Percentiles rank a stretch among this genome's conserved stretches.
phyloP scores from a whole-genome alignment of 768 basidiomycete species.

The Mrakia gelida region DNA sequence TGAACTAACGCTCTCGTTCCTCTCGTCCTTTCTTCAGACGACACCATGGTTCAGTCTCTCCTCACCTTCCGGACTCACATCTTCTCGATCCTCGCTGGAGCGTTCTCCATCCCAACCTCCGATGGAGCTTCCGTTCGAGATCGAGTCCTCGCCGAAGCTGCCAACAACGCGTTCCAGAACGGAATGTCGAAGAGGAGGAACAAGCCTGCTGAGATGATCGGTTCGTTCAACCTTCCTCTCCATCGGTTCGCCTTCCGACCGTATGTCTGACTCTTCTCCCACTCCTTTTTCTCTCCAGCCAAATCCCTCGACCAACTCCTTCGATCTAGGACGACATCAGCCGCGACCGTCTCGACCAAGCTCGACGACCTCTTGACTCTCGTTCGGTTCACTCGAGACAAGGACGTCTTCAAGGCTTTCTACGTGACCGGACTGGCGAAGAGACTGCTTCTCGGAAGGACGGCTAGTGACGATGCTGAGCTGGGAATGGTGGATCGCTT shows the following conservation, averaged over 20 bases:
- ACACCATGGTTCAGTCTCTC: constrained; percentile 25
- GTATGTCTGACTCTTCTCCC: too few species aligned
- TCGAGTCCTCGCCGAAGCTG: constrained; percentile 17
- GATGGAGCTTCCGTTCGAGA: constrained; percentile 8
- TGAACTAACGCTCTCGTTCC: not conserved
- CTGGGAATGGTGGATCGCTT: constrained; percentile 76
- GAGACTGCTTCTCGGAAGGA: constrained; percentile 73
- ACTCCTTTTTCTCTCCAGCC: constrained; percentile 48
- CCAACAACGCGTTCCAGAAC: constrained; percentile 59
- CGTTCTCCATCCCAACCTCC: constrained; percentile 12
- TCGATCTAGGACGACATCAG: constrained; percentile 58
- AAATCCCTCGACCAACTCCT: constrained; percentile 81
- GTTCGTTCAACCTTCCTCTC: constrained; percentile 27
- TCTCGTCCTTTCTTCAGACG: constrained; percentile 3
- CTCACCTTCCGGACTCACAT: constrained; percentile 17
- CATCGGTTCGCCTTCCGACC: too few species aligned
- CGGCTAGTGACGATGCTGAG: constrained; percentile 83
- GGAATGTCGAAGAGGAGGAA: constrained; percentile 66
- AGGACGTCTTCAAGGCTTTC: constrained; percentile 66
- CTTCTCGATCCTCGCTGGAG: constrained; percentile 2
- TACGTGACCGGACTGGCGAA: constrained; percentile 86
- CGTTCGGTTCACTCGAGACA: constrained; percentile 71
- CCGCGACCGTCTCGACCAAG: constrained; percentile 54
- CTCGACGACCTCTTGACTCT: constrained; percentile 66
- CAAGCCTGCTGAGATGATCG: constrained; percentile 85